Base-by-base conservation (phyloP, 192 early-diverging fungal species). In the Backusella mclennaniae region DNA sequence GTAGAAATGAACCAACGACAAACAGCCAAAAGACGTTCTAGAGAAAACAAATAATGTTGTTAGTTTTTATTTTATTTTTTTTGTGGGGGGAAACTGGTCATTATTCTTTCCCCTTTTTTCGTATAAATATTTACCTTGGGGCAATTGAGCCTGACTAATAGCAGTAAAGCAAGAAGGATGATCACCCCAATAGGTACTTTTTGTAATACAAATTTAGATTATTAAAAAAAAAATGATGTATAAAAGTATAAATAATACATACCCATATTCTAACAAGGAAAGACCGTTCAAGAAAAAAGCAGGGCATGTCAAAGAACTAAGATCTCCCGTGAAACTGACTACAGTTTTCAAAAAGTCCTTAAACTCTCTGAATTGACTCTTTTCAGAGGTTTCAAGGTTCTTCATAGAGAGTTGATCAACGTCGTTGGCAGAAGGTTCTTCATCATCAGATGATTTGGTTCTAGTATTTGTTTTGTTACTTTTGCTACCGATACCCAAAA, bases 1-100 rank as follows among this genome's bases (percentile, higher is more conserved):
- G 94, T 94, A 38, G 93, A 94, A 52, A 95, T 87, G 73, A 92
- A 95, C 94, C 94, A 95, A 52, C 89, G 87, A 33, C 88, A 84
- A 23, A 90, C 88, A 59, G 86, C 89, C 79, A 92, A 78, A 80
- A 93, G 89, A 73, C 93, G 89, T 46, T 93, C 92, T 80, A 85
- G 83, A 26, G 9, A 4, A 69, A 26, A 68, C 1, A 73, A 42
- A 59, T 21, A n/a, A 17, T 21, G 23, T 46, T 35, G 26, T 66
- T n/a, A 23, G 23, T 26, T 63, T 63, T 29, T 63, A 5, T 63
- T 17, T 29, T 12, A 4, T 29, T 44, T 49, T 59, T 56, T 56
- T 21, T 21, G 52, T 59, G 56, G 56, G 56, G 56, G 56, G 3
- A 11, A 11, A 33, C 1, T 23, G 23, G 23, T 39, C 38, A 49